Evolutionary conservation across 202 grass and related monocot species (phyloP).

Genomic region (Hordeum pubiflorum): DNA sequence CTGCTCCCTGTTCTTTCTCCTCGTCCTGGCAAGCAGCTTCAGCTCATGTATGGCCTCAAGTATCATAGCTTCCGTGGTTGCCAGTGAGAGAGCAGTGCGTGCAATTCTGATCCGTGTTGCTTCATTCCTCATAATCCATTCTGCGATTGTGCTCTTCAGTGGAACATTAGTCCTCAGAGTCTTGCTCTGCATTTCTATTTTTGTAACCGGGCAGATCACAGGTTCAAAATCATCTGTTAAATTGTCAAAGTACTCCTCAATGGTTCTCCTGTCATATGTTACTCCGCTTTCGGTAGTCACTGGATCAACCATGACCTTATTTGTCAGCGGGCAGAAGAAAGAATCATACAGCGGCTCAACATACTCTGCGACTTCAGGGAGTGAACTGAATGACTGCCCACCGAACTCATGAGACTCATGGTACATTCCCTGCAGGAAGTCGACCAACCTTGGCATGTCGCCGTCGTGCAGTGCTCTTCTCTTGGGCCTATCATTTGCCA

Average conservation of each 20-base stretch:
- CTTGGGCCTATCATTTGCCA: neutral
- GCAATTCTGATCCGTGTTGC: conserved; percentile 50
- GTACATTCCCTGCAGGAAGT: conserved; percentile 64
- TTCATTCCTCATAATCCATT: conserved; percentile 80
- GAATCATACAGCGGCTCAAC: conserved; percentile 79
- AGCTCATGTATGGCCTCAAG: conserved; percentile 74
- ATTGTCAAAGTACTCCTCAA: conserved; percentile 57
- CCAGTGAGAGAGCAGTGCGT: conserved; percentile 41
- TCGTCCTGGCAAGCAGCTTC: conserved; percentile 36
- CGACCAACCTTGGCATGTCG: conserved; percentile 58
- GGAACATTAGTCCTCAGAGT: conserved; percentile 53
- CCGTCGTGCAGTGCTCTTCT: conserved; percentile 28
- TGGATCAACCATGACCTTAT: conserved; percentile 84
- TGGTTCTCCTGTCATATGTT: conserved; percentile 77
- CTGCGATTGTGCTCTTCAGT: conserved; percentile 62
- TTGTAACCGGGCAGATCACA: conserved; percentile 64
- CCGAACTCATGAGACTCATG: conserved; percentile 33
- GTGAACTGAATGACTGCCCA: conserved; percentile 27
- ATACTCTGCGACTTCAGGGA: conserved; percentile 54
- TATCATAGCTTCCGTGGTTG: conserved; percentile 53
- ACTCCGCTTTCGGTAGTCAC: conserved; percentile 74
- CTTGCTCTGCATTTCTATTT: conserved; percentile 52
- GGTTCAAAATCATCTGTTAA: conserved; percentile 41
- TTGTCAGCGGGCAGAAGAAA: conserved; percentile 89
- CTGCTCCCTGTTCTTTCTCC: conserved; percentile 55